These are phyloP conservation scores for Cystoderma amianthinum DNA, from an alignment of 768 basidiomycete species.

Conservation along the genomic window DNA sequence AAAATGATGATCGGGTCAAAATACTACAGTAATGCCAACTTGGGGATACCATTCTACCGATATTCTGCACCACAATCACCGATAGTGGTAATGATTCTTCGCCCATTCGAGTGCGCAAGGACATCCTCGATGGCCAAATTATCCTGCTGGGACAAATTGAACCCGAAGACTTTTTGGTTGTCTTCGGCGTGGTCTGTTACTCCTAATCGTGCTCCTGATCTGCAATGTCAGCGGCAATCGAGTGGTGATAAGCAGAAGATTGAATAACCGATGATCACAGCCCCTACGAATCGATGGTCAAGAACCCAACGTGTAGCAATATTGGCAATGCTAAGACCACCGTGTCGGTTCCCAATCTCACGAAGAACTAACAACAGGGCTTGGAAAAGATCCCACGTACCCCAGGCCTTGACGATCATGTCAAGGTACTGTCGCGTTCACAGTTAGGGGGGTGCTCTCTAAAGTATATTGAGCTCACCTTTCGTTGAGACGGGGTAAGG, in stretches of 20 bases:
- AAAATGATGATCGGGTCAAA: neutral
- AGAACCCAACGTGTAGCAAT: conserved; percentile 80
- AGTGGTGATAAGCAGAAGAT: conserved; percentile 1
- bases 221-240: conserved; percentile 2
- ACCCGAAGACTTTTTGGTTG: conserved; percentile 56
- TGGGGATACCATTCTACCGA: conserved; percentile 30
- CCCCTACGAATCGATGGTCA: conserved; percentile 71
- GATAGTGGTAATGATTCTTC: conserved; percentile 56
- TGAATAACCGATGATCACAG: conserved; percentile 67
- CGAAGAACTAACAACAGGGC: conserved; percentile 50
- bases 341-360: conserved; percentile 60
- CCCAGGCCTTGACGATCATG: conserved; percentile 77
- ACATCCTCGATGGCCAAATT: conserved; percentile 57
- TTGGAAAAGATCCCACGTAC: conserved; percentile 73
- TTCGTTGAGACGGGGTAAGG: conserved; percentile 78
- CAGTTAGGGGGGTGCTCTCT: neutral
- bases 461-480: conserved; percentile 33
- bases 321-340: conserved; percentile 64
- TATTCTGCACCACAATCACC: conserved; percentile 87
- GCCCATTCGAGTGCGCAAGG: conserved; percentile 52
- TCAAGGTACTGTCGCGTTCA: conserved; percentile 64
- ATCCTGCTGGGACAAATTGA: conserved; percentile 51
- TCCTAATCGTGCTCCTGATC: conserved; percentile 63
- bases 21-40: too few species aligned
- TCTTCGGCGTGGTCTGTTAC: conserved; percentile 69